phyloP scores from a whole-genome alignment of 1,139 yeast species.

The Suhomyces taliae region DNA sequence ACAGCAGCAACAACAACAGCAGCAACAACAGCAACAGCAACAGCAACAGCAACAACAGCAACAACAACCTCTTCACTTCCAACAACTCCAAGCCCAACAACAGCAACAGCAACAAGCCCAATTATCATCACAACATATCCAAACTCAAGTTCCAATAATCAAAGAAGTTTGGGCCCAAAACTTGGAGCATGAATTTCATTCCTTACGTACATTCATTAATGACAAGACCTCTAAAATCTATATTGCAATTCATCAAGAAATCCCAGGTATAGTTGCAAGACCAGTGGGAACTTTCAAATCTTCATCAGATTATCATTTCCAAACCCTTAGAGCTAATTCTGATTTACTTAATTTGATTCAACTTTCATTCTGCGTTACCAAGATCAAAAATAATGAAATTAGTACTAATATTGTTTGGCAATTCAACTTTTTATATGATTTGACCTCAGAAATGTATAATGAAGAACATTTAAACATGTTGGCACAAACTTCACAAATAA shows the following conservation, averaged over 20 bases:
- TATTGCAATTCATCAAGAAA: slow-evolving; percentile 84
- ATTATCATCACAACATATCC: slow-evolving; percentile 16
- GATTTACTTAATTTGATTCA: slow-evolving; percentile 86
- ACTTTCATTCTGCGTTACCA: slow-evolving; percentile 82
- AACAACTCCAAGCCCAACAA: slow-evolving; percentile 12
- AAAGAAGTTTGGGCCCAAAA: slow-evolving; percentile 86
- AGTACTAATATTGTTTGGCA: slow-evolving; percentile 84
- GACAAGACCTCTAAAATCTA: slow-evolving; percentile 59
- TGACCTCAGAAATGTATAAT: slow-evolving; percentile 77
- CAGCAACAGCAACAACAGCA: slow-evolving; percentile 17
- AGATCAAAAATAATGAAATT: slow-evolving; percentile 69
- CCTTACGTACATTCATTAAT: slow-evolving; percentile 64
- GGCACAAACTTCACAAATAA: slow-evolving; percentile 78
- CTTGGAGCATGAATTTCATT: slow-evolving; percentile 76
- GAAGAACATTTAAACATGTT: slow-evolving; percentile 69
- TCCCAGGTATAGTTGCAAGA: slow-evolving; percentile 94
- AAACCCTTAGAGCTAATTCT: slow-evolving; percentile 87
- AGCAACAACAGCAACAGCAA: slow-evolving; percentile 19
- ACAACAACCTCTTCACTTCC: slow-evolving; percentile 14
- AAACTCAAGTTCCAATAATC: slow-evolving; percentile 38
- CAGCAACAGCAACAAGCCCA: slow-evolving; percentile 19
- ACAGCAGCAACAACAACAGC: slow-evolving; percentile 4
- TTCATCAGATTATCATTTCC: slow-evolving; percentile 91
- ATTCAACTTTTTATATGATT: slow-evolving; percentile 84
- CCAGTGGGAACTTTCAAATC: slow-evolving; percentile 95